phyloP scores from a whole-genome alignment of 1,284 basidiomycete species.

The Mrakiaceae sp. region DNA sequence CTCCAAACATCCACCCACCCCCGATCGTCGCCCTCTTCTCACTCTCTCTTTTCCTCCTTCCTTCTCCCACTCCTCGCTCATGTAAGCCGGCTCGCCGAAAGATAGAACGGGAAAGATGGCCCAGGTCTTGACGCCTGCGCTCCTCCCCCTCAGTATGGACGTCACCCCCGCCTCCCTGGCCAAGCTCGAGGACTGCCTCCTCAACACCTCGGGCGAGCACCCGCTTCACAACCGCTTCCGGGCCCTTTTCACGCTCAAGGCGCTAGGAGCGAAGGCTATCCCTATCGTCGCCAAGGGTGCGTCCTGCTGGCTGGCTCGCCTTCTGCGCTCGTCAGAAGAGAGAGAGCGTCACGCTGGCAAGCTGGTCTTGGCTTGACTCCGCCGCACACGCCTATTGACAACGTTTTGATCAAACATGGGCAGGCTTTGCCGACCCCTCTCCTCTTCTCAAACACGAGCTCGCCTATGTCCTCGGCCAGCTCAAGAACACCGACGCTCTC shows the following conservation, averaged over 20 bases:
- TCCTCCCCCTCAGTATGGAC: background rate
- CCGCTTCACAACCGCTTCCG: constrained; percentile 84
- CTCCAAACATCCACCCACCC: too few relatives aligned
- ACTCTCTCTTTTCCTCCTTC: background rate
- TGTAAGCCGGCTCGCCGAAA: too few relatives aligned
- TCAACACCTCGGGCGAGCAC: constrained; percentile 61
- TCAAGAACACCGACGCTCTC: constrained; percentile 61
- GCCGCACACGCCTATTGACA: background rate
- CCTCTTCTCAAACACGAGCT: constrained; percentile 94
- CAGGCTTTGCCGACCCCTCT: constrained; percentile 77
- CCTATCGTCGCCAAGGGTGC: constrained; percentile 72
- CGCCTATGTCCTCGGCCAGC: constrained; percentile 93
- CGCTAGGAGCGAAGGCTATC: constrained; percentile 65
- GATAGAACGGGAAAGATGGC: too few relatives aligned
- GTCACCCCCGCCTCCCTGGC: constrained; percentile 6
- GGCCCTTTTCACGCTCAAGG: constrained; percentile 86
- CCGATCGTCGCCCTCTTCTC: background rate
- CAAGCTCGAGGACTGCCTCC: constrained; percentile 41
- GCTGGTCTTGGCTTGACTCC: background rate
- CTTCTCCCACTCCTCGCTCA: background rate
- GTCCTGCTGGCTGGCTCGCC: constrained; percentile 15
- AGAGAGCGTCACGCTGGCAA: background rate
- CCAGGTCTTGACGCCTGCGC: too few relatives aligned
- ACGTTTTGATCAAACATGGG: background rate
- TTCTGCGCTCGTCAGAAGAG: constrained; percentile 3